phyloP scores from a whole-genome alignment of 257 asterid species.

The Solanum clarkiae region DNA sequence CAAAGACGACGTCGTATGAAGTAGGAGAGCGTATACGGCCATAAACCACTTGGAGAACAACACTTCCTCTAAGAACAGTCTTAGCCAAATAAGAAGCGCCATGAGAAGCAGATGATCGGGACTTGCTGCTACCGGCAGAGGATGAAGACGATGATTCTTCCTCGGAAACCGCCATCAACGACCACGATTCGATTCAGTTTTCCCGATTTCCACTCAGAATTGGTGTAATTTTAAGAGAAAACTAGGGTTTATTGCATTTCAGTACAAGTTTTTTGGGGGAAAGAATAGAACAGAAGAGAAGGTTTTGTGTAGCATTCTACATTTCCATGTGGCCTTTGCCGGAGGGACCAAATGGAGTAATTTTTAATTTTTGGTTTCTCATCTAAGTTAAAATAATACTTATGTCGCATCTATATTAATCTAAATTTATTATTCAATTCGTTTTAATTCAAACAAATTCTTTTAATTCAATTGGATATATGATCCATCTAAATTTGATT shows the following conservation, averaged over 20 bases:
- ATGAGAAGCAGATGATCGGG: conserved; percentile 21
- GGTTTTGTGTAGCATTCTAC: not conserved
- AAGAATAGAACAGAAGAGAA: not conserved
- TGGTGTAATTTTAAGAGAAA: not conserved
- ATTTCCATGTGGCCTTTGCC: not conserved
- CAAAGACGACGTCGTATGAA: conserved; percentile 72
- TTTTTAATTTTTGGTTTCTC: not conserved
- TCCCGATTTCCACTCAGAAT: not conserved
- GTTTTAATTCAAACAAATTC: too few relatives aligned
- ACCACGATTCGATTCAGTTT: not conserved
- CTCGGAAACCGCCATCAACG: conserved; percentile 43
- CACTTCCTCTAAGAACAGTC: conserved; percentile 80
- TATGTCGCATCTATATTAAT: too few relatives aligned
- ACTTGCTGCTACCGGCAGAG: conserved; percentile 19
- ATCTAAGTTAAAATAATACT: too few relatives aligned
- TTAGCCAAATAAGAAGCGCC: conserved; percentile 64
- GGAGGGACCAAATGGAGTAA: not conserved
- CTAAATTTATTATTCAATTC: too few relatives aligned
- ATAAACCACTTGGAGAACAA: conserved; percentile 61
- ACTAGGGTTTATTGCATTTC: not conserved
- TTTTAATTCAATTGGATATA: too few relatives aligned
- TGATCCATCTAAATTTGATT: too few relatives aligned
- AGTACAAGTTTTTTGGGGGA: not conserved
- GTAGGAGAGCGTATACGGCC: conserved; percentile 78
- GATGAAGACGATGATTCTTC: conserved; percentile 54